These are phyloP conservation scores for Mycothermus thermophilus DNA, from an alignment of 495 filamentous ascomycete species.

Conservation along the genomic window DNA sequence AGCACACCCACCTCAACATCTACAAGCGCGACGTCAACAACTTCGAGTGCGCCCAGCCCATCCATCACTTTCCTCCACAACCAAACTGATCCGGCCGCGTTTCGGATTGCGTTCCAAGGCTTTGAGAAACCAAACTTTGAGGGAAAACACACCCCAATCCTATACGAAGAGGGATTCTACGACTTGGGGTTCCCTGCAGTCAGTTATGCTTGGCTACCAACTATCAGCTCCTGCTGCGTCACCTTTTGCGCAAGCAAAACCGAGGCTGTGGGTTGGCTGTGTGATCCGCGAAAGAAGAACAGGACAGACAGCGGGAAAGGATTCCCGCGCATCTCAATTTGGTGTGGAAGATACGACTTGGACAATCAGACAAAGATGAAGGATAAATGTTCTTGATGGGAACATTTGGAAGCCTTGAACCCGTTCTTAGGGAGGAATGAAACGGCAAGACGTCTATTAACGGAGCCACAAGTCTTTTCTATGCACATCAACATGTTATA, in stretches of 20 bases:
- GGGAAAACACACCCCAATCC: conserved; percentile 7
- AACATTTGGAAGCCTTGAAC: too few relatives aligned
- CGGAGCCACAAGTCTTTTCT: too few relatives aligned
- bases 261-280: conserved; percentile 7
- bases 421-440: too few relatives aligned
- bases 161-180: conserved; percentile 10
- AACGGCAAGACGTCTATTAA: too few relatives aligned
- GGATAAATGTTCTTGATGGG: not conserved
- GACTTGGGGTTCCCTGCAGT: conserved; percentile 8
- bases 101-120: conserved; percentile 16
- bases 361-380: too few relatives aligned
- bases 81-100: conserved; percentile 4
- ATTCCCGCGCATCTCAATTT: conserved; percentile 14
- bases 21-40: conserved; percentile 1
- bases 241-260: conserved; percentile 13
- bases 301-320: not conserved
- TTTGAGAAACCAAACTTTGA: conserved; percentile 4
- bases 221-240: conserved; percentile 13
- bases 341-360: too few relatives aligned
- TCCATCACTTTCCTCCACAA: conserved; percentile 10
- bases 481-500: too few relatives aligned
- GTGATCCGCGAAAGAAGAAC: conserved; percentile 4
- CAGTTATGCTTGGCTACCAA: conserved; percentile 16
- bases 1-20: not conserved
- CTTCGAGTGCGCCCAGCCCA: not conserved